phyloP scores from a whole-genome alignment of 2,329 filamentous ascomycete species.

The Epichloe aotearoae region DNA sequence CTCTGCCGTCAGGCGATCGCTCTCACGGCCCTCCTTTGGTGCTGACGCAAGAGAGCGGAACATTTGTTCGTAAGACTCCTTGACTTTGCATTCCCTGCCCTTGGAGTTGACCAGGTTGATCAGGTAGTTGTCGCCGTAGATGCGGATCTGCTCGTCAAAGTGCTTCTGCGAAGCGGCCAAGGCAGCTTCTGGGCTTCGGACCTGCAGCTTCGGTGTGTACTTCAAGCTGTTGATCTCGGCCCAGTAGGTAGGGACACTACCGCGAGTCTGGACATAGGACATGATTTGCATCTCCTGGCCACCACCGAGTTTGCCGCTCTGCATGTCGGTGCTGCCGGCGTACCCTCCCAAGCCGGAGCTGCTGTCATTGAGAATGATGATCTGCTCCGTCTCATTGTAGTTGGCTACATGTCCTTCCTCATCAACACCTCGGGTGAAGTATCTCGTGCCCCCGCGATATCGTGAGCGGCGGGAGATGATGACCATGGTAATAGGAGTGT shows the following conservation, averaged over 20 bases:
- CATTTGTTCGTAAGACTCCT: conserved; percentile 88
- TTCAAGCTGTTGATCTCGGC: conserved; percentile 86
- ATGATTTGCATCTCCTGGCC: conserved; percentile 74
- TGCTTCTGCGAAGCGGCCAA: conserved; percentile 69
- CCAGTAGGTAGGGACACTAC: conserved; percentile 94
- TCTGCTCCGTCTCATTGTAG: conserved; percentile 96
- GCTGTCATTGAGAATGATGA: conserved; percentile 76
- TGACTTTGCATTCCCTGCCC: conserved; percentile 77
- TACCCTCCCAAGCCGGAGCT: conserved; percentile 65
- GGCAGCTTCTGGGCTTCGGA: conserved; percentile 72
- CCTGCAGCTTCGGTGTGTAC: conserved; percentile 82
- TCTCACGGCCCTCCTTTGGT: conserved; percentile 51
- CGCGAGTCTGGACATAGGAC: conserved; percentile 91
- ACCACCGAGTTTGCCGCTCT: conserved; percentile 54
- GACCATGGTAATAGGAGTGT: conserved; percentile 68
- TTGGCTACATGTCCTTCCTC: conserved; percentile 93
- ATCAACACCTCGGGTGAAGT: conserved; percentile 89
- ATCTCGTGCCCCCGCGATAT: conserved; percentile 79
- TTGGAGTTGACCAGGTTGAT: conserved; percentile 97
- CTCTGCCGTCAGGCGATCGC: conserved; percentile 56
- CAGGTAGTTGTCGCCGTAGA: conserved; percentile 94
- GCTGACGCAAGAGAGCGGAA: conserved; percentile 61
- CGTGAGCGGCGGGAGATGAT: conserved; percentile 83
- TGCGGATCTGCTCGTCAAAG: conserved; percentile 81
- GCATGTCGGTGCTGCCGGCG: conserved; percentile 60